Conservation (phyloP, 1,284 basidiomycete species). For the Spongiforma sp. region DNA sequence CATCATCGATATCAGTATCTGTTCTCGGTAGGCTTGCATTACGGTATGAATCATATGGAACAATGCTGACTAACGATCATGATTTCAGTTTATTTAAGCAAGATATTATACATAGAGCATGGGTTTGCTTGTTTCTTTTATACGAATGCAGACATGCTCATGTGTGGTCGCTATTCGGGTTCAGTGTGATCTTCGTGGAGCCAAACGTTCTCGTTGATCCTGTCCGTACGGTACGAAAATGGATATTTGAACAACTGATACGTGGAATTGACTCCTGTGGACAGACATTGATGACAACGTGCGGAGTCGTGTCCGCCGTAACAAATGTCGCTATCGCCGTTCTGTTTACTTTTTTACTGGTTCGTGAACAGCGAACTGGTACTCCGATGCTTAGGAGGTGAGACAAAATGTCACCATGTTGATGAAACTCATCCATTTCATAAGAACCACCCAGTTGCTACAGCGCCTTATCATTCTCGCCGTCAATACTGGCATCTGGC, state of each 20-base stretch:
- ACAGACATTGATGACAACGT: slow-evolving; percentile 1
- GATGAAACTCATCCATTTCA: neutral
- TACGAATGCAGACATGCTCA: neutral
- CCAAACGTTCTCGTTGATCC: neutral
- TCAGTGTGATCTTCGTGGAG: slow-evolving; percentile 1
- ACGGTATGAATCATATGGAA: neutral
- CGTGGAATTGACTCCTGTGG: neutral
- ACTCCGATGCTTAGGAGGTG: neutral
- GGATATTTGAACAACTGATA: neutral
- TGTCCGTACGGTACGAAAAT: slow-evolving; percentile 7
- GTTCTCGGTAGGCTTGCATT: neutral
- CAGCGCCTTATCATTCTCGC: slow-evolving; percentile 20
- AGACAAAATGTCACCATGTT: neutral
- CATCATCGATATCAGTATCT: neutral
- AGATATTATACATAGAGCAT: neutral
- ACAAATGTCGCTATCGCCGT: slow-evolving; percentile 4
- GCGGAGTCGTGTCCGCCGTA: neutral
- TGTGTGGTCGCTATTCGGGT: neutral
- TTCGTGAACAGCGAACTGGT: neutral
- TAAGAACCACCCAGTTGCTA: slow-evolving; percentile 13
- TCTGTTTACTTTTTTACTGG: neutral
- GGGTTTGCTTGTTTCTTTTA: slow-evolving; percentile 4
- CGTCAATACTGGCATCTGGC: slow-evolving; percentile 23
- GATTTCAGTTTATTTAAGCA: slow-evolving; percentile 1
- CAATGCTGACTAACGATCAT: neutral